phyloP scores from a whole-genome alignment of 345 rosid genomes.

The Crucihimalaya himalaica region DNA sequence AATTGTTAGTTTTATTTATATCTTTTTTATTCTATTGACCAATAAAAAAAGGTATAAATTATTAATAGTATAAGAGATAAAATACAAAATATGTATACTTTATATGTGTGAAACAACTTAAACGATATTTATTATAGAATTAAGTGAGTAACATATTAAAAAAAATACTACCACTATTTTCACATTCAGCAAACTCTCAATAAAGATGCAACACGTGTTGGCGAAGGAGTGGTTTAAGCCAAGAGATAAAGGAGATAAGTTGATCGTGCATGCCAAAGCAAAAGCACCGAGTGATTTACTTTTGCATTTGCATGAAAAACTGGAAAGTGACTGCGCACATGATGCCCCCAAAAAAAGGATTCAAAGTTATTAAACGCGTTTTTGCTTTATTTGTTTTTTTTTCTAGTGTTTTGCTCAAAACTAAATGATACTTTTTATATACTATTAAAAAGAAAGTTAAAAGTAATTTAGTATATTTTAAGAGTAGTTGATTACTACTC shows the following conservation, averaged over 20 bases:
- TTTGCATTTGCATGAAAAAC: constrained; percentile 32
- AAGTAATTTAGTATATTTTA: no score
- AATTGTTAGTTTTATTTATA: no score
- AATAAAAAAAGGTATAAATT: no score
- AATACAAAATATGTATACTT: no score
- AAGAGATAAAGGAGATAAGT: constrained; percentile 8
- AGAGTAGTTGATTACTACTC: no score
- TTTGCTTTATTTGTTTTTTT: not conserved
- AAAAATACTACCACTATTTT: not conserved
- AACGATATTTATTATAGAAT: no score
- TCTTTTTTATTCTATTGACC: no score
- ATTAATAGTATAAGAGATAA: no score
- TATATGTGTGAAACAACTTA: no score
- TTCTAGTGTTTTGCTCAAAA: not conserved
- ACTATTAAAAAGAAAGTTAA: no score
- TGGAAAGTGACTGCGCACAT: constrained; percentile 33
- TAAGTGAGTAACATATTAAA: not conserved
- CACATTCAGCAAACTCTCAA: not conserved
- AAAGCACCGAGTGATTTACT: constrained; percentile 10
- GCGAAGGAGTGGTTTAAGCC: not conserved
- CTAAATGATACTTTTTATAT: no score
- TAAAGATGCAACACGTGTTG: not conserved
- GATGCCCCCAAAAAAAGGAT: not conserved
- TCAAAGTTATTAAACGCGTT: constrained; percentile 34
- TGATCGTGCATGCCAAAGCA: constrained; percentile 29